phyloP scores from a whole-genome alignment of 73 alveolate species.

The Tetrahymena borealis region DNA sequence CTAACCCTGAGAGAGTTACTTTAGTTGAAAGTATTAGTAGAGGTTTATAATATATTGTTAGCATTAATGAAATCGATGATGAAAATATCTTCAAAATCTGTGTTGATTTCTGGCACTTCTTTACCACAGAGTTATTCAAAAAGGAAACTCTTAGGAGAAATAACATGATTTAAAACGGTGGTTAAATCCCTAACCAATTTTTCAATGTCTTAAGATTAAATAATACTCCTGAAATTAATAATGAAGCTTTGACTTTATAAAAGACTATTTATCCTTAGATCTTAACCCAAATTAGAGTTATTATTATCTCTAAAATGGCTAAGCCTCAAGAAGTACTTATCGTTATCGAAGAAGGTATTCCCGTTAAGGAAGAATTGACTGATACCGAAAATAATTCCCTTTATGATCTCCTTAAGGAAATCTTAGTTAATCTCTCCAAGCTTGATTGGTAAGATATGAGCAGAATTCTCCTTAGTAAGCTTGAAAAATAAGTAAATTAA shows the following conservation, averaged over 20 bases:
- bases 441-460: slow-evolving; percentile 66
- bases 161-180: slow-evolving; percentile 33
- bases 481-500: slow-evolving; percentile 43
- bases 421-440: slow-evolving; percentile 62
- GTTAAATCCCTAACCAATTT: background rate
- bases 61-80: slow-evolving; percentile 55
- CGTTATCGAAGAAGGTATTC: slow-evolving; percentile 81
- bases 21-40: slow-evolving; percentile 8
- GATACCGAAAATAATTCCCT: slow-evolving; percentile 78
- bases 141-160: slow-evolving; percentile 42
- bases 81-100: slow-evolving; percentile 72
- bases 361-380: slow-evolving; percentile 63
- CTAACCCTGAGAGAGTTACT: background rate
- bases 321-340: slow-evolving; percentile 98
- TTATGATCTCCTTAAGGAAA: slow-evolving; percentile 73
- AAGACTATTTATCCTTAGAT: slow-evolving; percentile 46
- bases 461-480: slow-evolving; percentile 39
- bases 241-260: slow-evolving; percentile 23
- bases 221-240: slow-evolving; percentile 1
- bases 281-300: slow-evolving; percentile 61
- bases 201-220: slow-evolving; percentile 12
- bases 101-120: slow-evolving; percentile 70
- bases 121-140: slow-evolving; percentile 44
- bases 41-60: slow-evolving; percentile 40
- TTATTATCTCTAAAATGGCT: slow-evolving; percentile 82